Evolutionary conservation across 106 monocot genomes (phyloP), one percentile per base, ranked within the genome.

Genomic region (Apostasia ramifera): DNA sequence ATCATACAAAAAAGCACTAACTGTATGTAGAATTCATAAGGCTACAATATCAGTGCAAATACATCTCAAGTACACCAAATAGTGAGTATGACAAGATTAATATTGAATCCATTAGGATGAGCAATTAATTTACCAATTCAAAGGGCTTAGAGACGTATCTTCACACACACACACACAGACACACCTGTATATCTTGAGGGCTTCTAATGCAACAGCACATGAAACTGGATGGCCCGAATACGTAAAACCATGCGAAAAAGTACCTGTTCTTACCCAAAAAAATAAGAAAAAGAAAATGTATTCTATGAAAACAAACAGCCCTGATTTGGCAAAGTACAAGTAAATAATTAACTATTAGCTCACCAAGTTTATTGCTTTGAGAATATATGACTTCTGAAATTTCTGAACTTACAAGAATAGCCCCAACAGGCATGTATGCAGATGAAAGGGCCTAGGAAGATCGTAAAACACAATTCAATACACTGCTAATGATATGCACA

Each of bases 321-420:
- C 26, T 26, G 26, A 26, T 26, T 26, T 26, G 26, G 26, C 57
- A 37, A 74, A 61, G n/a, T 9, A 12, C n/a, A 6, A 49, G 44
- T 53, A 52, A 50, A 9, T 13, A 0, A 41, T 42, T 40, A 53
- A 57, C 49, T 51, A 50, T 2, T 58, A 73, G 2, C 49, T 70
- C 74, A 90, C 97, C 97, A 66, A 98, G 92, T 70, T 98, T 90
- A 71, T 83, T 98, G 81, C 97, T 98, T 75, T 98, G 97, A 70
- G 92, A 92, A 66, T 90, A 59, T 78, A 90, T 78, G 26, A 98
- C 97, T 53, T 92, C 92, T 13, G 89, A 80, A 76, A 97, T 79
- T 81, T 98, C 97, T 47, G 87, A 89, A 74, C 97, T 98, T 58
- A 90, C 97, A 58, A 98, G 81, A 49, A 85, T 77, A 37, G 84